A percentile compares a stretch with the other conserved stretches of the same genome.
Conservation (phyloP, 495 filamentous ascomycete species). For the Gamarada debralockiae region DNA sequence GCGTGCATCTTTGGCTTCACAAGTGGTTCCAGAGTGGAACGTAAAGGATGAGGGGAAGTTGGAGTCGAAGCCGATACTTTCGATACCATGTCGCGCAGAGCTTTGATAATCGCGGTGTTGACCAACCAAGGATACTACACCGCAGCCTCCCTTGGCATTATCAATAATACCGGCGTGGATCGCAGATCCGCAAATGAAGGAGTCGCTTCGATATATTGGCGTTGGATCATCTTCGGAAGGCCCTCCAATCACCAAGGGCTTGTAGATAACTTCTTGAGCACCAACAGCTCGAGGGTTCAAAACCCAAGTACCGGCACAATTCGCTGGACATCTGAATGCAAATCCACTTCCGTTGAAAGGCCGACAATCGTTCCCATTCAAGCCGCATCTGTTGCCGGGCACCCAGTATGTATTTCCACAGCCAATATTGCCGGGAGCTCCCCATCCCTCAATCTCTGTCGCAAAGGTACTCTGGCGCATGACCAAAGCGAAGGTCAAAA, state of each 20-base stretch:
- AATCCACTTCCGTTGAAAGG: slow-evolving; percentile 68
- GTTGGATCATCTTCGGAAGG: slow-evolving; percentile 44
- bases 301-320: slow-evolving; percentile 62
- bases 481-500: slow-evolving; percentile 65
- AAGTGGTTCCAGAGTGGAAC: slow-evolving; percentile 50
- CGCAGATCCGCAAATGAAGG: slow-evolving; percentile 76
- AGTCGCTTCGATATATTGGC: slow-evolving; percentile 71
- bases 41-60: slow-evolving; percentile 74
- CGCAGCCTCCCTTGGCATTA: slow-evolving; percentile 70
- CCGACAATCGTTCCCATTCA: slow-evolving; percentile 77
- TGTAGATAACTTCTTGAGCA: slow-evolving; percentile 65
- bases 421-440: slow-evolving; percentile 58
- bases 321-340: slow-evolving; percentile 77
- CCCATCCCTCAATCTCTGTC: slow-evolving; percentile 66
- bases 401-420: slow-evolving; percentile 66
- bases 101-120: slow-evolving; percentile 57
- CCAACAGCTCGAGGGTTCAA: slow-evolving; percentile 74
- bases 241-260: slow-evolving; percentile 71
- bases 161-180: slow-evolving; percentile 74
- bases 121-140: slow-evolving; percentile 66
- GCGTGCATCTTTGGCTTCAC: slow-evolving; percentile 58
- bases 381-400: slow-evolving; percentile 67
- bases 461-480: slow-evolving; percentile 59
- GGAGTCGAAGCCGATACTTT: slow-evolving; percentile 66
- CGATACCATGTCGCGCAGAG: slow-evolving; percentile 59